These are phyloP conservation scores for Pouteria glomerata DNA, from an alignment of 148 eudicot genomes.

Conservation along the genomic window DNA sequence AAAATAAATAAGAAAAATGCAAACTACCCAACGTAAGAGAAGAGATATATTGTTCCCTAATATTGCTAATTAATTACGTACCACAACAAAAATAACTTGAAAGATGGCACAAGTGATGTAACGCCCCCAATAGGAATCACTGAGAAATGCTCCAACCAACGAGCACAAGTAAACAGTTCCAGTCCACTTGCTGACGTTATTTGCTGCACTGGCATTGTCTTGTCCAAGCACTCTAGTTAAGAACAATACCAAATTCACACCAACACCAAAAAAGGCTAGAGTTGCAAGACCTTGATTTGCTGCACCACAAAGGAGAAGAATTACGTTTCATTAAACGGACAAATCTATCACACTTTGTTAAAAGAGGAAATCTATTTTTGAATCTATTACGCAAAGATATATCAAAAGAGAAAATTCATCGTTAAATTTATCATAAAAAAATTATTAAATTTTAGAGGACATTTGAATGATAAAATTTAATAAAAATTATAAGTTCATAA, in stretches of 20 bases:
- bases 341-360: too few species aligned
- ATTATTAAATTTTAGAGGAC: too few species aligned
- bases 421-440: too few species aligned
- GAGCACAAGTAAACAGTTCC: conserved; percentile 93
- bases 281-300: conserved; percentile 90
- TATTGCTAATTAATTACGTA: conserved; percentile 14
- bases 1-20: too few species aligned
- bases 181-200: conserved; percentile 87
- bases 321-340: too few species aligned
- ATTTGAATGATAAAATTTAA: too few species aligned
- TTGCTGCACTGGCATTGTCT: conserved; percentile 81
- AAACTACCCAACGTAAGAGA: too few species aligned
- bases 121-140: conserved; percentile 97
- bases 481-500: too few species aligned
- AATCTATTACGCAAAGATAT: too few species aligned
- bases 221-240: conserved; percentile 73
- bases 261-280: conserved; percentile 85
- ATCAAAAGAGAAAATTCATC: too few species aligned
- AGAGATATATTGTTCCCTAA: too few species aligned
- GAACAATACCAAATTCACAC: conserved; percentile 86
- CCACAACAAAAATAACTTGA: conserved; percentile 62
- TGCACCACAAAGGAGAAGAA: conserved; percentile 17
- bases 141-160: conserved; percentile 79
- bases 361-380: too few species aligned
- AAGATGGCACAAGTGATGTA: conserved; percentile 76